phyloP scores from a whole-genome alignment of 2,329 filamentous ascomycete genomes.

The Dactylellina cionopaga region DNA sequence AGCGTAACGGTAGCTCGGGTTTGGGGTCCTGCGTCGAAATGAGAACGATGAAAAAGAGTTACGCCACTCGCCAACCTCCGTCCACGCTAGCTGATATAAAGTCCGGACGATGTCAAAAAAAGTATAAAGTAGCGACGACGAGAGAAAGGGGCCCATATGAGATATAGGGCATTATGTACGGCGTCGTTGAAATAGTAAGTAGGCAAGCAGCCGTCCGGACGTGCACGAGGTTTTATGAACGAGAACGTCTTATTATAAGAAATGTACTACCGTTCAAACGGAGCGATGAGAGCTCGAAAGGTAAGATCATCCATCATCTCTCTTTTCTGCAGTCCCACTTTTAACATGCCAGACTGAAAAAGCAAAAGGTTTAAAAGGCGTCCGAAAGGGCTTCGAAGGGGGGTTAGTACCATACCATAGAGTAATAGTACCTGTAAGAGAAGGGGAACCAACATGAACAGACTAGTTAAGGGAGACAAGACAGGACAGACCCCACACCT shows the following conservation, averaged over 20 bases:
- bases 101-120: constrained; percentile 43
- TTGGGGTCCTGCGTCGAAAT: constrained; percentile 12
- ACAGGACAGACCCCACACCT: constrained; percentile 20
- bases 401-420: too few relatives aligned
- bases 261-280: too few relatives aligned
- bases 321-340: constrained; percentile 28
- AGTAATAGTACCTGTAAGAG: too few relatives aligned
- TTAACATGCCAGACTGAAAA: constrained; percentile 23
- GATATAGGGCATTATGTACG: constrained; percentile 18
- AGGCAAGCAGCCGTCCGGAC: not conserved
- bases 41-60: too few relatives aligned
- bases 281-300: too few relatives aligned
- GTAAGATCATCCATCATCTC: constrained; percentile 43
- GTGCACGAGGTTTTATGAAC: constrained; percentile 40
- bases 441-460: too few relatives aligned
- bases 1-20: constrained; percentile 4
- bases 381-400: not conserved
- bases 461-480: not conserved
- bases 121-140: constrained; percentile 42
- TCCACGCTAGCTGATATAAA: constrained; percentile 51
- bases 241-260: too few relatives aligned
- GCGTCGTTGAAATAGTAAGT: not conserved
- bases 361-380: constrained; percentile 7
- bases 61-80: constrained; percentile 52
- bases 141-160: constrained; percentile 34